phyloP scores from a whole-genome alignment of 2,329 filamentous ascomycete species.

The Diaporthe destruens region DNA sequence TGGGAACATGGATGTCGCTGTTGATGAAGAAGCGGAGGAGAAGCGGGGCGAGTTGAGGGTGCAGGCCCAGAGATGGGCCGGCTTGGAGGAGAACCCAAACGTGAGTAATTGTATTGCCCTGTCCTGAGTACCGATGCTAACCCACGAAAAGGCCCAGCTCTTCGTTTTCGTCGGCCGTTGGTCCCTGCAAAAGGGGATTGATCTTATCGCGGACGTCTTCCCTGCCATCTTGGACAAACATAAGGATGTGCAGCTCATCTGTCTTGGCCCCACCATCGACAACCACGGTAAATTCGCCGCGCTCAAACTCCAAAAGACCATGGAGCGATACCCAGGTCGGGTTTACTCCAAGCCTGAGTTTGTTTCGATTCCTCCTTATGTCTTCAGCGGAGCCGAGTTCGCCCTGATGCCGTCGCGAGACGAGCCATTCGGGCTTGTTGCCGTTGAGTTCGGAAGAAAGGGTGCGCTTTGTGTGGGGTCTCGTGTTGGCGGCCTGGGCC shows the following conservation, averaged over 20 bases:
- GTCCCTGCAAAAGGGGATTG: constrained; percentile 77
- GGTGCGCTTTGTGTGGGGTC: constrained; percentile 75
- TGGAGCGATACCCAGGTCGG: constrained; percentile 73
- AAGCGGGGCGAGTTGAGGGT: constrained; percentile 63
- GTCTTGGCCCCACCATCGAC: constrained; percentile 74
- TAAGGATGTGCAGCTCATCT: constrained; percentile 70
- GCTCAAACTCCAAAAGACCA: constrained; percentile 71
- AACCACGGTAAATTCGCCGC: constrained; percentile 76
- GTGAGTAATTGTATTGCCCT: not conserved
- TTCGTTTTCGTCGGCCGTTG: constrained; percentile 78
- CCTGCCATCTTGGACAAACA: constrained; percentile 70
- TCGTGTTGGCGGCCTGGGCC: constrained; percentile 74
- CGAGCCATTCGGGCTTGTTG: constrained; percentile 77
- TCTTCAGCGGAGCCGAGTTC: constrained; percentile 77
- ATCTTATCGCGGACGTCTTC: constrained; percentile 75
- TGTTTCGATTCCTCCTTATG: constrained; percentile 73
- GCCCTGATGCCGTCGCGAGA: constrained; percentile 77
- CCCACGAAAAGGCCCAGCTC: constrained; percentile 63
- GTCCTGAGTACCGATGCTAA: not conserved
- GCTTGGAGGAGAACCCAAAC: constrained; percentile 69
- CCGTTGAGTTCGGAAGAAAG: constrained; percentile 76
- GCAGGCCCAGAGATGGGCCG: constrained; percentile 77
- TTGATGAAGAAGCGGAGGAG: constrained; percentile 57
- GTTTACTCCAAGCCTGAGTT: constrained; percentile 79
- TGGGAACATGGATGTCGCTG: constrained; percentile 58